Evolutionary conservation across 371 early-diverging fungal species (phyloP).

Genomic region (Apophysomyces sp.): DNA sequence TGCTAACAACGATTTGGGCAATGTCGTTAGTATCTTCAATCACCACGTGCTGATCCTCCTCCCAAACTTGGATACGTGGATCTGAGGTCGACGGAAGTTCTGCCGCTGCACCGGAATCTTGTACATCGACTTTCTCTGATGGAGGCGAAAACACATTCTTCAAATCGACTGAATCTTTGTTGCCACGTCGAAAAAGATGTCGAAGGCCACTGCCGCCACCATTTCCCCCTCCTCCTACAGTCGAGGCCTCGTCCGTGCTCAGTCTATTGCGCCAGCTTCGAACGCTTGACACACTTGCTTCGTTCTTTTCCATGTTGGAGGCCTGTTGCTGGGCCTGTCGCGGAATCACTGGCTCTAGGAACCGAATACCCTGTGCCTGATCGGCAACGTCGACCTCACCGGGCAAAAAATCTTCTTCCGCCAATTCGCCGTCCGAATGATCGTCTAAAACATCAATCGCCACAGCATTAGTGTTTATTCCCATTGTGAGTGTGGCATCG

Average conservation of each 20-base stretch:
- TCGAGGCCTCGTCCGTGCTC: neutral
- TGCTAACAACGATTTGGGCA: slow-evolving; percentile 20
- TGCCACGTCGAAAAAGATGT: neutral
- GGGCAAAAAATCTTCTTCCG: slow-evolving; percentile 51
- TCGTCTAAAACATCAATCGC: slow-evolving; percentile 22
- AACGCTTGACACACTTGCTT: neutral
- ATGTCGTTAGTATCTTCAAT: slow-evolving; percentile 31
- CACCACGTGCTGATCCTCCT: slow-evolving; percentile 30
- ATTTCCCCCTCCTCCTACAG: neutral
- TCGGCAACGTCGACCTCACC: slow-evolving; percentile 32
- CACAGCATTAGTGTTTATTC: neutral
- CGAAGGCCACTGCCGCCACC: neutral
- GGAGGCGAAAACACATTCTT: neutral
- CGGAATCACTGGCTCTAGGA: slow-evolving; percentile 50
- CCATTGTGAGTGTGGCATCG: neutral
- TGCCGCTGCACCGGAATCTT: neutral
- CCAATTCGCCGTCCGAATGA: slow-evolving; percentile 18
- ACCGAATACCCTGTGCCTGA: slow-evolving; percentile 39
- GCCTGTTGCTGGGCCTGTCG: slow-evolving; percentile 8
- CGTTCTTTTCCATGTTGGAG: neutral
- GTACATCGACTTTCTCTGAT: neutral
- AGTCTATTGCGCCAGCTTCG: neutral
- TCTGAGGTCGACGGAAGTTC: neutral
- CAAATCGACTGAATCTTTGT: neutral
- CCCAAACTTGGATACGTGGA: slow-evolving; percentile 44